Base-by-base conservation (phyloP, 352 stramenopile species). In the Globisporangium megalacanthum region DNA sequence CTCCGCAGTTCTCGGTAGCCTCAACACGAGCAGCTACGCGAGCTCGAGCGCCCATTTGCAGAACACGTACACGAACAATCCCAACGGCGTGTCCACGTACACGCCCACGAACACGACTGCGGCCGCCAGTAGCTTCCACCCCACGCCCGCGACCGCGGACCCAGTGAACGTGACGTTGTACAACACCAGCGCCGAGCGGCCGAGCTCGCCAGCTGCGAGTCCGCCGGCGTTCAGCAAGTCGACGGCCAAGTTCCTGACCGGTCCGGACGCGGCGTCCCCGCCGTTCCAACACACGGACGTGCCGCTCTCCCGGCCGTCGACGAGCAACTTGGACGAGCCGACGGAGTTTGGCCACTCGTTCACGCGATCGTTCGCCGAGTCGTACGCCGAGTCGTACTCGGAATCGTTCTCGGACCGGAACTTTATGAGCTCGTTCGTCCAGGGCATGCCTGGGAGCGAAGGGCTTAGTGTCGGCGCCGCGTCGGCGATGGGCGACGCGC, bases 351-450 rank as follows among this genome's bases (percentile, higher is more conserved):
- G 73, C 49, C 61, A 70, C 2, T 29, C 25, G 25, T 29, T 29
- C 25, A 29, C 25, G 25, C 25, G 25, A 44, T 87, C 74, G 49
- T 79, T 79, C 42, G 70, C 67, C 19, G 72, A 80, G 58, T 83
- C 72, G 7, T 88, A 79, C 64, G 74, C 66, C 36, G 80, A 82
- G 60, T 86, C 75, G 46, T 88, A 83, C 61, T 35, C 45, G 44
- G 61, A 71, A 5, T 80, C 70, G 42, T 84, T 79, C 58, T 52
- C 66, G 65, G 51, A 79, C 76, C 47, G 73, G 62, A 4, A 68
- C 60, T 36, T 79, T 66, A 57, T 79, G 68, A 64, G 52, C 45
- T 64, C 58, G 70, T 76, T 79, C 51, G 73, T 75, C 39, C 70
- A 86, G 57, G 73, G 70, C 22, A 66, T 77, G 54, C 65, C 77